phyloP scores from a whole-genome alignment of 768 basidiomycete genomes.

The Termitomyces sp. region DNA sequence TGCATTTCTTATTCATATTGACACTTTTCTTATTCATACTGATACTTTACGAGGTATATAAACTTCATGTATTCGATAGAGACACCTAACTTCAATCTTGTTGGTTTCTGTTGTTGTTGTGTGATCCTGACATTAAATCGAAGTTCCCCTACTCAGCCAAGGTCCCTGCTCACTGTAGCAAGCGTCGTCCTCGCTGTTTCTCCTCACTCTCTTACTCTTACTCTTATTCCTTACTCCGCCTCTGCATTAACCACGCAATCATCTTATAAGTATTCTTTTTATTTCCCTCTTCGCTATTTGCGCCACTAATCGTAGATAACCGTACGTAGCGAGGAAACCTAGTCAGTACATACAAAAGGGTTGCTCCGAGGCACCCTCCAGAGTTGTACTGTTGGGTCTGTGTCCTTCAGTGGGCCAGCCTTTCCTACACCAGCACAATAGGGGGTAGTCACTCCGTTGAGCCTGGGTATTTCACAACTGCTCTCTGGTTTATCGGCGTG shows the following conservation, averaged over 20 bases:
- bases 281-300: too few relatives aligned
- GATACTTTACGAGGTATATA: too few relatives aligned
- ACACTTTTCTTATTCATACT: too few relatives aligned
- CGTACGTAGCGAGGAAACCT: background rate
- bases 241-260: too few relatives aligned
- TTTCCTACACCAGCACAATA: background rate
- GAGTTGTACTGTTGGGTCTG: background rate
- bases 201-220: background rate
- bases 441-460: background rate
- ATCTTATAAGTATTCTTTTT: too few relatives aligned
- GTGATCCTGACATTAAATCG: background rate
- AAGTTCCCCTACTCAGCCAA: constrained; percentile 1
- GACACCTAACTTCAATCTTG: too few relatives aligned
- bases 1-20: too few relatives aligned
- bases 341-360: background rate
- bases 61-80: too few relatives aligned
- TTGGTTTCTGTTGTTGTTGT: too few relatives aligned
- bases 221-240: too few relatives aligned
- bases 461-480: background rate
- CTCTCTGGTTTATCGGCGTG: background rate
- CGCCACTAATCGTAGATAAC: too few relatives aligned
- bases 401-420: background rate
- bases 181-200: background rate
- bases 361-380: background rate
- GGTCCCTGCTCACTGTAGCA: background rate